These are phyloP conservation scores for Phaffia rhodozyma DNA, from an alignment of 1,284 basidiomycete genomes.

Conservation along the genomic window DNA sequence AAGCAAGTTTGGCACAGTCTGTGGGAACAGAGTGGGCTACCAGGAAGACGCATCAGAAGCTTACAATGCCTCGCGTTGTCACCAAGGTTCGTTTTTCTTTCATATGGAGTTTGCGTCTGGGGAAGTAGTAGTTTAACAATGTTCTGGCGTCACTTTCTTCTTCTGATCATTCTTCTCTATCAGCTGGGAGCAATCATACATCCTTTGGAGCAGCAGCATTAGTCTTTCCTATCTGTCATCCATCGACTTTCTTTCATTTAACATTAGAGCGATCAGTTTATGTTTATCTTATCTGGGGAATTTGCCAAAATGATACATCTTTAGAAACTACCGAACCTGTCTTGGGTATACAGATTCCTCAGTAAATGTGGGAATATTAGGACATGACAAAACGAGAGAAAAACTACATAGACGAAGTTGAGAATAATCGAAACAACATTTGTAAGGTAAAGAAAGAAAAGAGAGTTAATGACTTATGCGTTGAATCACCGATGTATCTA, in stretches of 20 bases:
- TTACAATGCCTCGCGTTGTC: constrained; percentile 67
- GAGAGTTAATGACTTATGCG: background rate
- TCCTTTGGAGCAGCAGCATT: constrained; percentile 52
- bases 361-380: too few relatives aligned
- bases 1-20: constrained; percentile 64
- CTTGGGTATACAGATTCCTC: too few relatives aligned
- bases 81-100: constrained; percentile 53
- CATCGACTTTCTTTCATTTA: too few relatives aligned
- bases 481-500: background rate
- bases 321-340: too few relatives aligned
- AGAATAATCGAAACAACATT: too few relatives aligned
- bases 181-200: constrained; percentile 66
- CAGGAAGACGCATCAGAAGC: constrained; percentile 68
- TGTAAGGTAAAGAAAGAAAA: background rate
- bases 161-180: background rate
- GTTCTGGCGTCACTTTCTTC: constrained; percentile 12
- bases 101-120: background rate
- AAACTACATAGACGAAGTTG: too few relatives aligned
- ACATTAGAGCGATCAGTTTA: too few relatives aligned
- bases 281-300: too few relatives aligned
- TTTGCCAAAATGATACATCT: too few relatives aligned
- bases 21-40: constrained; percentile 92
- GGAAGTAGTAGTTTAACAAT: constrained; percentile 7
- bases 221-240: constrained; percentile 8
- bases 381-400: too few relatives aligned